Percentiles rank a stretch among this genome's conserved stretches.
Conservation (phyloP, 1,284 basidiomycete genomes). For the Trametes hirsuta region DNA sequence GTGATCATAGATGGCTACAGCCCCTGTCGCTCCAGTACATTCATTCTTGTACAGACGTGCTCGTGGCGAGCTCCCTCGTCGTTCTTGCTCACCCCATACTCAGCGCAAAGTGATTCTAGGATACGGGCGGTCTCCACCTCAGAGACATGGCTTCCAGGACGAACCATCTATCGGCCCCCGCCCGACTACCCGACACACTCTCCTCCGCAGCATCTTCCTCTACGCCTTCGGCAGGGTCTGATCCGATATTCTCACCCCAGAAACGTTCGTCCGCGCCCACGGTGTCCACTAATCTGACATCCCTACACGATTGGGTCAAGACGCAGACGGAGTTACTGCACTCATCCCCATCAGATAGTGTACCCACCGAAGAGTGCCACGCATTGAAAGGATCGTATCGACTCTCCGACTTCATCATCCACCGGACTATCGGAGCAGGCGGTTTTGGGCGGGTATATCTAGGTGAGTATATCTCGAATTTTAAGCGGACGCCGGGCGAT, state of each 20-base stretch:
- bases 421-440: constrained; percentile 87
- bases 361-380: constrained; percentile 23
- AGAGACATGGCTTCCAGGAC: no score
- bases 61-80: no score
- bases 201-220: constrained; percentile 16
- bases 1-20: constrained; percentile 10
- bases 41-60: not conserved
- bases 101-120: no score
- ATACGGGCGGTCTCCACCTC: no score
- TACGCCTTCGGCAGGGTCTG: constrained; percentile 21
- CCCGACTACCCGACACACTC: not conserved
- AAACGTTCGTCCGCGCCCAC: constrained; percentile 49
- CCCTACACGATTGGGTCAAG: constrained; percentile 53
- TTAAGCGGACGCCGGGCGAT: not conserved
- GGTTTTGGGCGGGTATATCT: constrained; percentile 96
- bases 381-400: constrained; percentile 67
- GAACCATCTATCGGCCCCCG: no score
- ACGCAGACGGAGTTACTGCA: constrained; percentile 22
- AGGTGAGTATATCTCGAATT: constrained; percentile 52
- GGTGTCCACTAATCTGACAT: constrained; percentile 65
- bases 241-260: constrained; percentile 31
- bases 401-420: constrained; percentile 75
- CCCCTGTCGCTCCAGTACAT: constrained; percentile 4
- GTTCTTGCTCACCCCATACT: no score
- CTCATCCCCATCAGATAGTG: not conserved